Evolutionary conservation across 371 early-diverging fungal genomes (phyloP).

Genomic region (Mucor racemosus): DNA sequence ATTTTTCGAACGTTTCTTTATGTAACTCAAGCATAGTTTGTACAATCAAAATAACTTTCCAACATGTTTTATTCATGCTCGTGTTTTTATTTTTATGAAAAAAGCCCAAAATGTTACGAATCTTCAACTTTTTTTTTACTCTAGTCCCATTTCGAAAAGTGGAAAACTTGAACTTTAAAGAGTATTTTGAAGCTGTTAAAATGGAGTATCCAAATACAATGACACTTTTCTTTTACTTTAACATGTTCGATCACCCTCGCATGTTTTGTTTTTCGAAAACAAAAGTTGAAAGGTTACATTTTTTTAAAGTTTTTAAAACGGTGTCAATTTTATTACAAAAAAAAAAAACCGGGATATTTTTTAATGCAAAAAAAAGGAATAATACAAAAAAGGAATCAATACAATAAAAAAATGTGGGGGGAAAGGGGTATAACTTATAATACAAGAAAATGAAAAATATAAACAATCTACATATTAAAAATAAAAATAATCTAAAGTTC

Average conservation of each 20-base stretch:
- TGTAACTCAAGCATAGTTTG: not conserved
- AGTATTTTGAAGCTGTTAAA: too few relatives aligned
- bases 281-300: too few relatives aligned
- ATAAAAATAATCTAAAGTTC: constrained; percentile 6
- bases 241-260: not conserved
- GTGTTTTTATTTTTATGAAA: not conserved
- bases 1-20: not conserved
- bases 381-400: not conserved
- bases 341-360: not conserved
- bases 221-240: not conserved
- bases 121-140: not conserved
- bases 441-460: constrained; percentile 4
- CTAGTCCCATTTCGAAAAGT: not conserved
- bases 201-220: too few relatives aligned
- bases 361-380: not conserved
- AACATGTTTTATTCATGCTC: not conserved
- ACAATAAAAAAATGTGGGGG: too few relatives aligned
- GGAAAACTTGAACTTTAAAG: too few relatives aligned
- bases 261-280: not conserved
- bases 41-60: not conserved
- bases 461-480: not conserved
- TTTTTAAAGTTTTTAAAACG: not conserved
- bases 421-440: not conserved
- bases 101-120: not conserved
- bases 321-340: not conserved